Evolutionary conservation across 495 filamentous ascomycete species (phyloP), one percentile per base, ranked within the genome.

Genomic region (Halenospora varia): DNA sequence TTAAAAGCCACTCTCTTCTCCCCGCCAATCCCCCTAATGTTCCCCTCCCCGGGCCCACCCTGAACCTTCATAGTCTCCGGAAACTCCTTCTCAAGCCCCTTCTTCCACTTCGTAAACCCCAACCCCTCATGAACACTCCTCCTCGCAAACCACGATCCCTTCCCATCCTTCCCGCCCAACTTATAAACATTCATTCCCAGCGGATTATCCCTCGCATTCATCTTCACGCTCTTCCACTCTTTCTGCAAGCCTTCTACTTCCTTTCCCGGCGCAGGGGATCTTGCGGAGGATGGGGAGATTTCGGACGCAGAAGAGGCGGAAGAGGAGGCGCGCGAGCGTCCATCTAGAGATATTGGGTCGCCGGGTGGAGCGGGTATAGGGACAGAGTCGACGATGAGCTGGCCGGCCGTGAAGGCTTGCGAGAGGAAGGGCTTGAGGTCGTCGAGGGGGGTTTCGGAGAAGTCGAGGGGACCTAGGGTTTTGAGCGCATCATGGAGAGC

Each of bases 71-170:
- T 64, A 22, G 78, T 84, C 68, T 87, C 83, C 9, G 75, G 76
- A 65, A 89, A 88, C 71, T 86, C 84, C 40, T 71, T 71, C 62
- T 75, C 66, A 68, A 88, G 69, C 3, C 77, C 85, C 55, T 68
- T 69, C 65, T 77, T 79, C 82, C 74, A 96, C 65, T 81, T 86
- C 11, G 74, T 70, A 67, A 95, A 97, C 0, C 82, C 73, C 19
- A 94, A 66, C 0, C 86, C 85, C 61, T 86, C 82, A 57, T 97
- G 92, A 15, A 97, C 77, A 62, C 89, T 96, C 24, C 90, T 77
- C 54, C 94, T 72, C 10, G 88, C 90, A 71, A 97, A 97, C 93
- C 93, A 97, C 2, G 83, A 77, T 0, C 93, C 94, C 48, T 86
- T 86, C 2, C 91, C 87, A 65, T 97, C 94, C 55, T 86, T 83